phyloP scores from a whole-genome alignment of 2,329 filamentous ascomycete genomes.

The Xylariaceae sp. region DNA sequence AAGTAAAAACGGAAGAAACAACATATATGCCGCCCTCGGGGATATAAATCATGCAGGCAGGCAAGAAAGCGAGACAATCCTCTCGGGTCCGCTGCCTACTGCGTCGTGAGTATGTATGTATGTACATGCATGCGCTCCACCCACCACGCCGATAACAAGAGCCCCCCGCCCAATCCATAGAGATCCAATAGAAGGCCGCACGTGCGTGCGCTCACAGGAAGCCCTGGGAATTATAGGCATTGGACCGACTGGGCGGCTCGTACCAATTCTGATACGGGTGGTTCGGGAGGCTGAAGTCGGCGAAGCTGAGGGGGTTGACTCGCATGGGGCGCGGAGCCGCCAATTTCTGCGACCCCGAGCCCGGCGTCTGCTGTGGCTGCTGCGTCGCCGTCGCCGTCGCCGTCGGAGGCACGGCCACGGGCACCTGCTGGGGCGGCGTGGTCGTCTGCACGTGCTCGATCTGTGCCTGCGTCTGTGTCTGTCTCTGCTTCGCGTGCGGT shows the following conservation, averaged over 20 bases:
- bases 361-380: constrained; percentile 25
- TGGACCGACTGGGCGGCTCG: constrained; percentile 65
- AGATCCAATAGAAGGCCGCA: too few species aligned
- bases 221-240: constrained; percentile 31
- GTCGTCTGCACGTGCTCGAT: constrained; percentile 22
- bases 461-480: constrained; percentile 21
- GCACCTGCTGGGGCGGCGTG: constrained; percentile 26
- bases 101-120: constrained; percentile 10
- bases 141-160: too few species aligned
- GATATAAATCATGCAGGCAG: constrained; percentile 12
- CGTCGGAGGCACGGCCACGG: constrained; percentile 23
- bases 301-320: constrained; percentile 72
- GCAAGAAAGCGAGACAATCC: not conserved
- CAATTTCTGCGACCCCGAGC: constrained; percentile 28
- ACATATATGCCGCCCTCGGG: constrained; percentile 10
- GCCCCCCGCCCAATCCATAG: too few species aligned
- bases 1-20: constrained; percentile 1
- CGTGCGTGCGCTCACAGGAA: constrained; percentile 28
- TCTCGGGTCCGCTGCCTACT: not conserved
- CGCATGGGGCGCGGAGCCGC: constrained; percentile 40
- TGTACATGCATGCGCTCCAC: not conserved
- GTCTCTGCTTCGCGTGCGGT: constrained; percentile 16
- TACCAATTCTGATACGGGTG: constrained; percentile 84
- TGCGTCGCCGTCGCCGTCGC: too few species aligned
- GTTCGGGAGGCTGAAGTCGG: constrained; percentile 76